Base-by-base conservation (phyloP, 139 green algal species). In the Bryopsis sp. region DNA sequence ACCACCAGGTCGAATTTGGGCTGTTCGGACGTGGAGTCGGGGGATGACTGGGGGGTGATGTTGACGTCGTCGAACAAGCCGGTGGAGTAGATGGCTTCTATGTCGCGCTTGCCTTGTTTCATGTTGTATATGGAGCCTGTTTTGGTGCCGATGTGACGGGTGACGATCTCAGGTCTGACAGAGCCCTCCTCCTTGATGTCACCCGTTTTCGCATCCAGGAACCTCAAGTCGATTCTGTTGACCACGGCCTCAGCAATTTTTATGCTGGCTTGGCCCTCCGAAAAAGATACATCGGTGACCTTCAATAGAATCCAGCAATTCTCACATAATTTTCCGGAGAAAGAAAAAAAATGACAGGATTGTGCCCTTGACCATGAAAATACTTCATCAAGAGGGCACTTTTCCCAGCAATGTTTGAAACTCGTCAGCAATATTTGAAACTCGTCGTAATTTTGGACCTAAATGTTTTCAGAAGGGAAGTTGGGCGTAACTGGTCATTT, bases 11-110 rank as follows among this genome's bases (percentile, higher is more conserved):
- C 91, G 15, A 97, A 79, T 81, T 90, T 71, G 6, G 66, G 43
- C 47, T 11, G 11, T 32, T 74, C 31, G 35, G 7, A 39, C 36
- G 28, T 34, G 34, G 8, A 24, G 8, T 24, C 47, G 39, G 47
- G 47, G 28, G 7, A 34, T 33, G 47, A 11, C 4, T 67, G 71
- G 0, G 89, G 89, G 32, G 88, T 58, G 46, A 98, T 87, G 68
- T 86, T 92, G 43, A 97, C 90, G 72, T 98, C 92, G 48, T 97
- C 92, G 76, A 95, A 96, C 37, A 97, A 76, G 8, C 92, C 92
- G 66, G 91, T 96, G 61, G 74, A 75, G 72, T 94, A 96, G 7
- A 98, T 79, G n/a, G 77, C 80, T 35, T 95, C 89, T 11, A 97
- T 88, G 81, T 98, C 92, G 8, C 70, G 61, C 68, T 85, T 79